Base-by-base conservation (phyloP, 768 basidiomycete genomes). In the Suillus occidentalis region DNA sequence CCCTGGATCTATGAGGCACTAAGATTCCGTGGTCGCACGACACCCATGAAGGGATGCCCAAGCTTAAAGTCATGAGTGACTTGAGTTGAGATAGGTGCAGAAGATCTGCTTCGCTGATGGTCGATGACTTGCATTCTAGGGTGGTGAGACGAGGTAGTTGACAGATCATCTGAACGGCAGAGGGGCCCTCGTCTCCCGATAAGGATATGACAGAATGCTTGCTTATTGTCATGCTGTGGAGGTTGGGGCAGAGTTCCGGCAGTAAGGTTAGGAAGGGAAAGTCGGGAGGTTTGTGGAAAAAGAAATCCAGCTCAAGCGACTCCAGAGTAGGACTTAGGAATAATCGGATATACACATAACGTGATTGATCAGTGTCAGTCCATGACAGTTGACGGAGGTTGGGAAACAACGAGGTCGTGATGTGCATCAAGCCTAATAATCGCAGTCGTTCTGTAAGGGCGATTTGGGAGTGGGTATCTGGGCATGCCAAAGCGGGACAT, bases 351-450 rank as follows among this genome's bases (percentile, higher is more conserved):
- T 59, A 59, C 18, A 42, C 58, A 43, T 59, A 59, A 13, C 58
- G 58, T 25, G 58, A 59, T 42, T 25, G 39, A 59, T 59, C 58
- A 18, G 58, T 59, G 58, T 59, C 58, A 6, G 58, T 59, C 58
- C 58, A 59, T 10, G 58, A 59, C 10, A 59, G 58, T 31, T 12
- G 40, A 20, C 58, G 42, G 2, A 59, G 58, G 40, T 42, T 42
- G 39, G 58, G 58, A 31, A 59, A 20, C 28, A 59, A 59, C 25
- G 58, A 7, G 28, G 39, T 43, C 6, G 40, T 42, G 18, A 25
- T 59, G 28, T 6, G 25, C 40, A 42, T 59, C 40, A n/a, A 28
- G 42, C 25, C 20, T 42, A 59, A 42, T 12, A 43, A 31, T 20
- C 10, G 39, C 9, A 59, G 28, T 31, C 6, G 58, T 40, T 59